Conservation (phyloP, 2,329 filamentous ascomycete species). For the Dissoconium aciculare region DNA sequence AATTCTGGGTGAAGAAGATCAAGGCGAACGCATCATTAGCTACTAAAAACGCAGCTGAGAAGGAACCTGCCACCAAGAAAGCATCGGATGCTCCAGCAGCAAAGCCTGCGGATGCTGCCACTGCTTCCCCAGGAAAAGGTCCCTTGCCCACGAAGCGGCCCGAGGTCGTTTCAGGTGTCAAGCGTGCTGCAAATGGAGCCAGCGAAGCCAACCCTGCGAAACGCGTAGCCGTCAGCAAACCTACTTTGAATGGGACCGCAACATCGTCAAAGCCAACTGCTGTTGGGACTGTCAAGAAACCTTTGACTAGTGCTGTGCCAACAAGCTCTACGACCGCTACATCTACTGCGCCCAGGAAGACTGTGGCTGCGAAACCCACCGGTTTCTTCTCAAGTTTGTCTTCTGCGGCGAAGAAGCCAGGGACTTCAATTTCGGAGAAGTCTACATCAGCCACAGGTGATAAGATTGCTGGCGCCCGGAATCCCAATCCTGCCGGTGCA, state of each 20-base stretch:
- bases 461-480: background rate
- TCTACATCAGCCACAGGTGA: constrained; percentile 8
- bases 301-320: constrained; percentile 7
- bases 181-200: constrained; percentile 17
- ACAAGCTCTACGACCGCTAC: constrained; percentile 7
- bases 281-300: constrained; percentile 17
- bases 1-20: constrained; percentile 45
- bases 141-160: constrained; percentile 6
- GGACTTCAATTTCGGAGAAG: constrained; percentile 21
- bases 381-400: constrained; percentile 33
- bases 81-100: constrained; percentile 20
- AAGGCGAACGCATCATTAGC: constrained; percentile 23
- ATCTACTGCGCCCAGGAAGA: constrained; percentile 14
- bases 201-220: constrained; percentile 21
- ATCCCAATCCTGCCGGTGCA: constrained; percentile 7
- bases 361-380: constrained; percentile 30
- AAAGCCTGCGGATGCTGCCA: constrained; percentile 19
- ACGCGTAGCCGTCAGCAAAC: constrained; percentile 19
- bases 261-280: constrained; percentile 11
- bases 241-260: constrained; percentile 7
- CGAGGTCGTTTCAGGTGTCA: constrained; percentile 21
- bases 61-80: constrained; percentile 19
- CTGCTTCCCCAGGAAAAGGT: constrained; percentile 4
- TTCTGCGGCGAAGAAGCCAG: constrained; percentile 32
- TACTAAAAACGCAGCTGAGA: constrained; percentile 18